These are phyloP conservation scores for Sphagnum magellanicum DNA, from an alignment of 228 moss, liverwort and hornwort species.

Conservation along the genomic window DNA sequence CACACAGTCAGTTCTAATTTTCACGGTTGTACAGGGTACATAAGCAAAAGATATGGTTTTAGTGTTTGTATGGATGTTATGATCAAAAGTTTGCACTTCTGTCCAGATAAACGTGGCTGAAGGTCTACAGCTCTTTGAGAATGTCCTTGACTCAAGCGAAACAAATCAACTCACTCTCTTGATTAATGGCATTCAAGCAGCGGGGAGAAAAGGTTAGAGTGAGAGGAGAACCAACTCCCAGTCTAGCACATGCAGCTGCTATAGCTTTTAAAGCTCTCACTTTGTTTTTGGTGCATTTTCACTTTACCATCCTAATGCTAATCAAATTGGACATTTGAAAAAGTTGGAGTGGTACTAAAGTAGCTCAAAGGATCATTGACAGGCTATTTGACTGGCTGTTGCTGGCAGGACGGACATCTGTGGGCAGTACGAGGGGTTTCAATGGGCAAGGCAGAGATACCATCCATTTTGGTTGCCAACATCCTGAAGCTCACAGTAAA, in stretches of 20 bases:
- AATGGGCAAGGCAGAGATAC: conserved; percentile 42
- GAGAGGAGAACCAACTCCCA: too few relatives aligned
- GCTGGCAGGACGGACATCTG: conserved; percentile 22
- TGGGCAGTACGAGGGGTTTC: conserved; percentile 27
- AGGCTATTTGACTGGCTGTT: not conserved
- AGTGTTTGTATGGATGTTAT: too few relatives aligned
- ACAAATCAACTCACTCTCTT: conserved; percentile 26
- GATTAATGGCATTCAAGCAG: conserved; percentile 29
- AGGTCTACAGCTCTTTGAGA: conserved; percentile 49
- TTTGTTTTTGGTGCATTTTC: too few relatives aligned
- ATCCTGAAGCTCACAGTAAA: conserved; percentile 38
- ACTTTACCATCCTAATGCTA: not conserved
- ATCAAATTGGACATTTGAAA: not conserved
- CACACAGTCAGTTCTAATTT: not conserved
- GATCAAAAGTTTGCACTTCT: not conserved
- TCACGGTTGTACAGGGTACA: not conserved
- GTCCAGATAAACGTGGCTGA: conserved; percentile 44
- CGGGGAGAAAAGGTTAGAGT: conserved; percentile 35
- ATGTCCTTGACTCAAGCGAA: conserved; percentile 38
- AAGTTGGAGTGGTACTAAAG: not conserved
- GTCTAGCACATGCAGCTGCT: too few relatives aligned
- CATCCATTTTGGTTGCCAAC: conserved; percentile 26
- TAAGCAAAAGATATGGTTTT: too few relatives aligned
- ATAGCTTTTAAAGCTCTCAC: too few relatives aligned
- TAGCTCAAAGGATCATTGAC: not conserved